A percentile compares a stretch with the other conserved stretches of the same genome.
Evolutionary conservation across 257 asterid genomes (phyloP).

Genomic region (Solanum pinnatisectum): DNA sequence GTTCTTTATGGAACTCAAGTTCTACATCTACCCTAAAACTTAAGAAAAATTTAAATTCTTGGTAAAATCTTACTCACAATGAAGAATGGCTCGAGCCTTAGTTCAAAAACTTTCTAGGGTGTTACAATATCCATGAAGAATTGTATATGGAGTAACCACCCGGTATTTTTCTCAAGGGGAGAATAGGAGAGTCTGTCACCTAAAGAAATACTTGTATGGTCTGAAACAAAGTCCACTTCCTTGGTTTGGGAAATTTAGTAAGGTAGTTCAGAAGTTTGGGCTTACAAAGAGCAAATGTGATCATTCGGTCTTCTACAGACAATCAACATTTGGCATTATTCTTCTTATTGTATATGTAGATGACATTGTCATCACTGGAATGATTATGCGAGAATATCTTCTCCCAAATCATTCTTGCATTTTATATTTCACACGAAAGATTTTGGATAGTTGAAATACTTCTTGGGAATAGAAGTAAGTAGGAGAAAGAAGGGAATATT

Average conservation of each 20-base stretch:
- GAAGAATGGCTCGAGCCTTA: too few species aligned
- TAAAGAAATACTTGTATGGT: not conserved
- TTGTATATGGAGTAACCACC: not conserved
- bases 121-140: too few species aligned
- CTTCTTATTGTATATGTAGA: too few species aligned
- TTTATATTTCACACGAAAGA: not conserved
- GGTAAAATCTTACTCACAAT: too few species aligned
- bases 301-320: not conserved
- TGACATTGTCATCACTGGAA: not conserved
- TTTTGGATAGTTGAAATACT: not conserved
- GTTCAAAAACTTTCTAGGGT: too few species aligned
- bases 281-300: not conserved
- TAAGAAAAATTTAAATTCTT: too few species aligned
- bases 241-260: not conserved
- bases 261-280: not conserved
- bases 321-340: not conserved
- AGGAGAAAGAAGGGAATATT: not conserved
- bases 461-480: not conserved
- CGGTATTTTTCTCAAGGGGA: not conserved
- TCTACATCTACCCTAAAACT: too few species aligned
- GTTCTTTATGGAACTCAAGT: too few species aligned
- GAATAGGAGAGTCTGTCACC: not conserved
- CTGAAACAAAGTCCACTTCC: not conserved
- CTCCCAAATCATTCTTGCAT: not conserved
- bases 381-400: too few species aligned